Percentiles rank a stretch among this genome's conserved stretches.
These are phyloP conservation scores for Aspergillus ostianus DNA, from an alignment of 495 filamentous ascomycete species.

Conservation along the genomic window DNA sequence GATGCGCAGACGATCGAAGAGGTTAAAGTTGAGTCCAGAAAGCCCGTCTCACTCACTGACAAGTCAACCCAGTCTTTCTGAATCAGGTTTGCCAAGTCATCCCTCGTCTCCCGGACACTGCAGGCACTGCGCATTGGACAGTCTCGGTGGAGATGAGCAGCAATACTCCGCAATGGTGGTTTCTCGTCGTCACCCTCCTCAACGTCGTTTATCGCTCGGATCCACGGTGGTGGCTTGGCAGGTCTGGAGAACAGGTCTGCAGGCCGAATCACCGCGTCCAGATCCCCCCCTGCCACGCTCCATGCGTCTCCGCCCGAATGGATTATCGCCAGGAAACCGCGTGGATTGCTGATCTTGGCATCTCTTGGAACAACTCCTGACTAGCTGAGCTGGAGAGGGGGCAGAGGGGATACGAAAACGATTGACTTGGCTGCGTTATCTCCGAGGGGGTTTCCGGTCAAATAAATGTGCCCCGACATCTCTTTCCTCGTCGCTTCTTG, in stretches of 20 bases:
- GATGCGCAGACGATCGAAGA: not conserved
- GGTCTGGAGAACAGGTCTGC: not conserved
- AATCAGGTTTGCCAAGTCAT: too few relatives aligned
- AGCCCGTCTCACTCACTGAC: too few relatives aligned
- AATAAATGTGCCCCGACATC: not conserved
- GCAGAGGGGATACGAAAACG: not conserved
- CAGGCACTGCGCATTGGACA: too few relatives aligned
- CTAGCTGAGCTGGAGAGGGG: not conserved
- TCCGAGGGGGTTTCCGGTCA: not conserved
- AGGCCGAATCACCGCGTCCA: not conserved
- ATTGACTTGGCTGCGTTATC: not conserved
- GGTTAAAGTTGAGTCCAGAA: too few relatives aligned
- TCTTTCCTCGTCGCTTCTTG: not conserved
- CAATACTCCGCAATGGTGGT: not conserved
- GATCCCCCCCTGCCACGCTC: not conserved
- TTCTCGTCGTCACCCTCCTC: not conserved
- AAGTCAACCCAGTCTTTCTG: too few relatives aligned
- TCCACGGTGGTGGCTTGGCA: not conserved
- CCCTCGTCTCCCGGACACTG: too few relatives aligned
- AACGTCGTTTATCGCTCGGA: not conserved
- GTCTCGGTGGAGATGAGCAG: too few relatives aligned
- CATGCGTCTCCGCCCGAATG: not conserved
- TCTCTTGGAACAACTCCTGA: not conserved
- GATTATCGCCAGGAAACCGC: not conserved
- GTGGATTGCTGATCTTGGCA: not conserved